Base-by-base conservation (phyloP, 2,329 filamentous ascomycete species). In the Knoxdaviesia proteae region DNA sequence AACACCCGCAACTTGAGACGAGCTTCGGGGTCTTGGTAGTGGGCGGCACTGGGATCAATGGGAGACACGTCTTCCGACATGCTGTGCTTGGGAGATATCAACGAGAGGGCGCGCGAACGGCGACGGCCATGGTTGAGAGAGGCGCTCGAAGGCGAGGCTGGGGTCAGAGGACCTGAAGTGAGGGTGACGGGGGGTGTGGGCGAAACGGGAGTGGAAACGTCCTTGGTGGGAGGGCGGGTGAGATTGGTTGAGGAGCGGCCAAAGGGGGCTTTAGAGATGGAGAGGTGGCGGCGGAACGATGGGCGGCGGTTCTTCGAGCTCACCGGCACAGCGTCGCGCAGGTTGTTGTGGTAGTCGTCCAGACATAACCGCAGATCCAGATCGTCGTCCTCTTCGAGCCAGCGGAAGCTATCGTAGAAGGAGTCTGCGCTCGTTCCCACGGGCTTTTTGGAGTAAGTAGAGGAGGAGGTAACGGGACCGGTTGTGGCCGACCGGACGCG, bases 21-120 rank as follows among this genome's bases (percentile, higher is more conserved):
- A 36, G 87, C 84, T 55, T 93, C 83, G 0, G 86, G 84, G 51
- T 94, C 86, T 55, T 84, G 83, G 53, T 94, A 94, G 59, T 94
- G 81, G 35, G 82, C 74, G 4, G 84, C 81, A 34, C 71, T 67
- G 5, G 78, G 69, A 51, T 92, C 84, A 45, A 82, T 72, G 20
- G 66, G 39, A 34, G 44, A 40, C 9, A 51, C 46, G 9, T 51
- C 43, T 5, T 52, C 42, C 5, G 50, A 40, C 7, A 44, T 44
- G 9, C 41, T 20, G 20, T 41, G 44, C 29, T 58, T 66, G 34
- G 67, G 60, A 3, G 63, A 61, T 36, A 74, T 72, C 45, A 70
- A 61, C 35, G 64, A 73, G 43, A 74, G 61, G 33, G 67, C 65
- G 45, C 66, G 61, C n/a, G 69, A 77, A 49, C 63, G 71, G 44